Base-by-base conservation (phyloP, 805 yeast species). In the Kregervanrija pseudodelftensis region DNA sequence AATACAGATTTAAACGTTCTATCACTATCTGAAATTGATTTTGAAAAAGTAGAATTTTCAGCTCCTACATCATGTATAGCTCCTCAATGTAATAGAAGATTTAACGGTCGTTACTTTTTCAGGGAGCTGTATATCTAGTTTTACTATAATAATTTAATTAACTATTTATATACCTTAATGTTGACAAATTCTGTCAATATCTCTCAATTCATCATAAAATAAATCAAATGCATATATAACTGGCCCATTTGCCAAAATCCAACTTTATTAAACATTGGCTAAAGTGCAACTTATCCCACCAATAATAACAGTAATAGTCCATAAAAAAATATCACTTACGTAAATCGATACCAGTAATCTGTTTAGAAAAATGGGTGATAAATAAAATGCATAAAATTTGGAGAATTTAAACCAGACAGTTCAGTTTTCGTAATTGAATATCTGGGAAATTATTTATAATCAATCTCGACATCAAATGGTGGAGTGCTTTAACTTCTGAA, bases 41-140 rank as follows among this genome's bases (percentile, higher is more conserved):
- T 61, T 64, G 42, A 61, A 61, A 68, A 70, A 52, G 74, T 74
- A 1, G 67, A 63, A 37, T 60, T 66, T 38, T 74, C 67, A 50
- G 79, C 85, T 0, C 89, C 89, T 0, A 60, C 66, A 35, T 63
- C 62, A 39, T 83, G 91, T 57, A 78, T 80, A 32, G 85, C 76
- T 2, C 46, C 54, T 1, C 73, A 59, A 3, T 83, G 91, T 55
- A 65, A 57, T 2, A 60, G 60, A 22, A 50, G 57, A 28, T 63
- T 81, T 34, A 68, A 73, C 11, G 67, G 69, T 0, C 71, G 71
- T 35, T 73, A 68, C 43, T 71, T 69, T 16, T 80, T 83, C 59
- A 68, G 71, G 30, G 88, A 82, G 56, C 59, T 81, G 32, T 82
- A 63, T 51, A 58, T 72, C 15, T 68, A 49, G 13, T 17, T 4